Evolutionary conservation across 805 yeast genomes (phyloP).

Genomic region (Wickerhamomyces tratensis): DNA sequence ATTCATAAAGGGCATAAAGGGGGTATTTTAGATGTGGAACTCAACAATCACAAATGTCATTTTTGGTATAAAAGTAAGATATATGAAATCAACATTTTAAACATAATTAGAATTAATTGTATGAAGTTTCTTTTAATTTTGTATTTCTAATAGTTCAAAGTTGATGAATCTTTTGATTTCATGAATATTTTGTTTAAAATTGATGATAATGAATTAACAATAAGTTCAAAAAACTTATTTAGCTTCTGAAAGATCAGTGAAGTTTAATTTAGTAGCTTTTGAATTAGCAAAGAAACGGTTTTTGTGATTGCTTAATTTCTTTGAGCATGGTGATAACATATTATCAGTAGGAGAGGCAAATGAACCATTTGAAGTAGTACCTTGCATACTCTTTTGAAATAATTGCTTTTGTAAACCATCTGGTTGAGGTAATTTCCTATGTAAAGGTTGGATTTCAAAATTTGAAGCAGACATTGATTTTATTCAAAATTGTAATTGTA

Average conservation of each 20-base stretch:
- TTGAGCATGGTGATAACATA: conserved; percentile 48
- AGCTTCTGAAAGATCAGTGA: conserved; percentile 6
- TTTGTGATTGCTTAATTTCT: conserved; percentile 42
- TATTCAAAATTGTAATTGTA: too few relatives aligned
- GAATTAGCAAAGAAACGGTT: conserved; percentile 24
- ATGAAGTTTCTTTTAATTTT: too few relatives aligned
- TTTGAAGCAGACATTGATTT: not conserved
- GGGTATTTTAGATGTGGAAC: too few relatives aligned
- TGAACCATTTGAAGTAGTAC: conserved; percentile 5
- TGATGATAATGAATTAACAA: too few relatives aligned
- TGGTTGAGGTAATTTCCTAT: conserved; percentile 9
- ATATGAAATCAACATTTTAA: too few relatives aligned
- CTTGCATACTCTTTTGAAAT: conserved; percentile 11
- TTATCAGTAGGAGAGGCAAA: conserved; percentile 50
- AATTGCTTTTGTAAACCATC: conserved; percentile 12
- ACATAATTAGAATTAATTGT: too few relatives aligned
- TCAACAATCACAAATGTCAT: too few relatives aligned
- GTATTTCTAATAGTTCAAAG: too few relatives aligned
- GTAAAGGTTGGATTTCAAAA: conserved; percentile 21
- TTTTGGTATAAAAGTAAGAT: too few relatives aligned
- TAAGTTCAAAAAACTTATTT: not conserved
- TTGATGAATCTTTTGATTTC: too few relatives aligned
- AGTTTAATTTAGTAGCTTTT: conserved; percentile 17
- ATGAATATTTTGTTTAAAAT: too few relatives aligned
- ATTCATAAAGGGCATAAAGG: too few relatives aligned